Evolutionary conservation across 768 basidiomycete species (phyloP), one percentile per base, ranked within the genome.

Genomic region (Hericium coralloides): DNA sequence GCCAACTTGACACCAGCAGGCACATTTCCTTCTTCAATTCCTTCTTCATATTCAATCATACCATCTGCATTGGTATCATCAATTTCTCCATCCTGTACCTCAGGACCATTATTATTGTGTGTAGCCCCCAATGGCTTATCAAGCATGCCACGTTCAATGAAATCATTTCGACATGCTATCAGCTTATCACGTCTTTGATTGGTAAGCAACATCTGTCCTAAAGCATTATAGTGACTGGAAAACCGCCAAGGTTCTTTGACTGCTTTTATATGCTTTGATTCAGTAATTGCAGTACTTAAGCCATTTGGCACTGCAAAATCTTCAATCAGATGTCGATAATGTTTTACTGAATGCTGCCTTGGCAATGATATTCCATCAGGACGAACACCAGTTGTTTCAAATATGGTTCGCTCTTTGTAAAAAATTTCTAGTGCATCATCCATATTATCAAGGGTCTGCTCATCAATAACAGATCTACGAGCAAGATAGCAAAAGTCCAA

Each of bases 211-310:
- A 61, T 66, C 38, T 66, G 65, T 2, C 26, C 49, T 8, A 66
- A 38, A 15, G 63, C 58, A 12, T 61, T 51, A 38, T 39, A 61
- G 2, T 51, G 59, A 38, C 43, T 64, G 5, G 65, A 64, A 1
- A 59, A 49, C 1, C 61, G 47, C 65, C 65, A 66, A 0, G 65
- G 65, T 23, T 63, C 62, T 47, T 66, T 66, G 0, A 66, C 55
- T 15, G 58, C 12, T 63, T 60, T 6, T 56, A 64, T 12, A 70
- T 60, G 55, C 69, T 71, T 49, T 65, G 10, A 54, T 52, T 66
- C 64, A 0, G 59, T 65, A 9, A 66, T 66, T 2, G 64, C 65
- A 0, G 60, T 62, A 37, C 64, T 65, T 67, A 59, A 66, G 70
- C 14, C 7, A 66, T 38, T 63, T 1, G 60, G 63, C 3, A 61